These are phyloP conservation scores for Hansenula lynferdii DNA, from an alignment of 1,139 yeast species.

Conservation along the genomic window DNA sequence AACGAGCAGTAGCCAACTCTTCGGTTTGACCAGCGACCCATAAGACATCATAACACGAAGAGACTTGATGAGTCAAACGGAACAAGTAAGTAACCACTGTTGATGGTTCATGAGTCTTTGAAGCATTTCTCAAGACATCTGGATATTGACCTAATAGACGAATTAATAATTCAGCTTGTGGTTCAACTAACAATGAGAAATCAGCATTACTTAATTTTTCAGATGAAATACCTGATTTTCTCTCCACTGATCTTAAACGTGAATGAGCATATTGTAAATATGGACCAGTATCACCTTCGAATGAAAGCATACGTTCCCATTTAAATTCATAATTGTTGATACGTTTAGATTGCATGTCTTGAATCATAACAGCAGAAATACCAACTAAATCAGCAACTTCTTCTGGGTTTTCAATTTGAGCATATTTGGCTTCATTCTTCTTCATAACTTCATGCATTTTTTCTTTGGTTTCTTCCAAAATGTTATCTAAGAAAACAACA, in stretches of 20 bases:
- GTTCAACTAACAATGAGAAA: constrained; percentile 67
- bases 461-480: constrained; percentile 89
- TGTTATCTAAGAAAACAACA: constrained; percentile 93
- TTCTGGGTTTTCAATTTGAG: constrained; percentile 93
- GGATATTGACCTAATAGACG: constrained; percentile 90
- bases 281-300: constrained; percentile 99
- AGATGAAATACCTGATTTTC: constrained; percentile 55
- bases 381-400: constrained; percentile 95
- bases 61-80: constrained; percentile 87
- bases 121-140: constrained; percentile 80
- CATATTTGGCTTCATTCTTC: constrained; percentile 85
- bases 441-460: constrained; percentile 98
- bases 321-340: constrained; percentile 93
- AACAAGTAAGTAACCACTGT: constrained; percentile 93
- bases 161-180: constrained; percentile 66
- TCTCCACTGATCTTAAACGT: constrained; percentile 90
- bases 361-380: constrained; percentile 97
- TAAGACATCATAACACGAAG: constrained; percentile 90
- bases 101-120: constrained; percentile 86
- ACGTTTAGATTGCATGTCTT: constrained; percentile 98
- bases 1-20: constrained; percentile 84
- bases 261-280: constrained; percentile 98
- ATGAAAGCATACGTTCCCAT: constrained; percentile 98
- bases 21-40: constrained; percentile 98
- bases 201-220: constrained; percentile 56